Conservation (phyloP, 768 basidiomycete genomes). For the Dioszegia crocea region DNA sequence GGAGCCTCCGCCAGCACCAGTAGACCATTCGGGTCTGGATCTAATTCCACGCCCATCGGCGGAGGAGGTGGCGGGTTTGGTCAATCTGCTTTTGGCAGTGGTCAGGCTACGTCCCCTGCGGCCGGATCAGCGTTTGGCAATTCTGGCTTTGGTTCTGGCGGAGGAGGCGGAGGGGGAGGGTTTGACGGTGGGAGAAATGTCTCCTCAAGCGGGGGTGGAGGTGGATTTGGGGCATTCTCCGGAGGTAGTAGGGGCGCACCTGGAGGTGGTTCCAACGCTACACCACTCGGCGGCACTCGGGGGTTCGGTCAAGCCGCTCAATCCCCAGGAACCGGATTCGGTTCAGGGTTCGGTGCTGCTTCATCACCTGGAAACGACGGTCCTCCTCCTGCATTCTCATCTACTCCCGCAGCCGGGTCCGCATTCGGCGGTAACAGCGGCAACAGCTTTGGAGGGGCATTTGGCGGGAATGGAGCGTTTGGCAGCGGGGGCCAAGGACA, state of each 20-base stretch:
- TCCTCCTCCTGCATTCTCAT: slow-evolving; percentile 2
- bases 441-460: background rate
- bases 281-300: slow-evolving; percentile 2
- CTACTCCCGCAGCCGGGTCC: background rate
- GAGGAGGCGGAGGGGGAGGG: background rate
- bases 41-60: background rate
- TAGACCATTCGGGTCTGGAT: background rate
- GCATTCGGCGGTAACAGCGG: background rate
- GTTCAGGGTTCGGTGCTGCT: background rate
- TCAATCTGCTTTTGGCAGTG: background rate
- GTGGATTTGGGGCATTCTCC: slow-evolving; percentile 18
- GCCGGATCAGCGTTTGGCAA: slow-evolving; percentile 16
- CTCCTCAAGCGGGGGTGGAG: background rate
- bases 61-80: background rate
- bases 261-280: background rate
- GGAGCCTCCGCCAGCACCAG: background rate
- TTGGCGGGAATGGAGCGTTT: too few relatives aligned
- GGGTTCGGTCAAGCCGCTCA: background rate
- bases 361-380: background rate
- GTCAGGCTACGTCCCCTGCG: background rate
- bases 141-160: background rate
- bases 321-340: slow-evolving; percentile 10
- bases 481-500: background rate
- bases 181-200: background rate
- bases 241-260: background rate